A percentile compares a stretch with the other conserved stretches of the same genome.
These are phyloP conservation scores for Aspergillus chevalieri DNA, from an alignment of 2,329 filamentous ascomycete species.

Conservation along the genomic window DNA sequence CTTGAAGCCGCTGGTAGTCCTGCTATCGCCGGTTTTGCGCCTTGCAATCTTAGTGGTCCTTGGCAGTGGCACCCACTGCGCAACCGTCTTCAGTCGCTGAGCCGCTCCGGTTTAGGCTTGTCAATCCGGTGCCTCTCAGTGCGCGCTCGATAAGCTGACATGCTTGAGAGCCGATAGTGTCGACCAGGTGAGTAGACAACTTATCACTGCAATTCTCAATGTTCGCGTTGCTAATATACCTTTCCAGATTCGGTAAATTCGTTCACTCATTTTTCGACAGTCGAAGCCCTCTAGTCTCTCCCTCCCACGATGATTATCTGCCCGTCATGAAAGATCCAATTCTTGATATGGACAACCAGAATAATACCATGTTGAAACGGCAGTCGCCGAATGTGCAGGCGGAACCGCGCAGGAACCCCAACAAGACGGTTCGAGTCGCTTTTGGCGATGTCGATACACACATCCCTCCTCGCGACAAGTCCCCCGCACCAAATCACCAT, in stretches of 20 bases:
- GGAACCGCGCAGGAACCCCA: slow-evolving; percentile 25
- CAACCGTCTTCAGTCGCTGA: too few relatives aligned
- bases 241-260: slow-evolving; percentile 4
- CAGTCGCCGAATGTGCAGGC: slow-evolving; percentile 23
- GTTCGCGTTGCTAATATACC: not conserved
- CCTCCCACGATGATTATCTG: slow-evolving; percentile 26
- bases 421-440: slow-evolving; percentile 33
- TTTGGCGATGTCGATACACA: slow-evolving; percentile 35
- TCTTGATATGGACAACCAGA: slow-evolving; percentile 32
- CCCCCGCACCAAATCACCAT: slow-evolving; percentile 28
- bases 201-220: not conserved
- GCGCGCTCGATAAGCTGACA: slow-evolving; percentile 14
- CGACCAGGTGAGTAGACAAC: not conserved
- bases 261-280: slow-evolving; percentile 7
- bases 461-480: slow-evolving; percentile 30
- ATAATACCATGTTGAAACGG: slow-evolving; percentile 17
- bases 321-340: slow-evolving; percentile 33
- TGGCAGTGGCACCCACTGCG: slow-evolving; percentile 4
- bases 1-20: not conserved
- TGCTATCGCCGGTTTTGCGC: not conserved
- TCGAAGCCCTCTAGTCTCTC: slow-evolving; percentile 2
- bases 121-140: slow-evolving; percentile 7
- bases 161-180: not conserved
- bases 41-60: not conserved
- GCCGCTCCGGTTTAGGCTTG: slow-evolving; percentile 12